Base-by-base conservation (phyloP, 495 filamentous ascomycete species). In the Cenococcum geophilum region DNA sequence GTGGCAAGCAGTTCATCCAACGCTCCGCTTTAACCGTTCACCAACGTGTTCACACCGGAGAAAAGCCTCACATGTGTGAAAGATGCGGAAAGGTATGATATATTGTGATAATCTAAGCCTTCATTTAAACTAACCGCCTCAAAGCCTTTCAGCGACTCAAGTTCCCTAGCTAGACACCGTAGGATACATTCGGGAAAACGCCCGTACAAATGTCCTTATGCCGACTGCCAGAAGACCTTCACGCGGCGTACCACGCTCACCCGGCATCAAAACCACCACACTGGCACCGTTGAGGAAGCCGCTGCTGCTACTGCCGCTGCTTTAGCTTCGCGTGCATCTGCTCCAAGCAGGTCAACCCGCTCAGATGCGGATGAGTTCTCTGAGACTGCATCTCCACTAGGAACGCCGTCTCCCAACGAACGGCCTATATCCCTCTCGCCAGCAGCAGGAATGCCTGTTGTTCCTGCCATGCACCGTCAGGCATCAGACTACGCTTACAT, bases 51-150 rank as follows among this genome's bases (percentile, higher is more conserved):
- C 93, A 98, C 68, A 97, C 93, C 1, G 93, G 93, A 49, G 93
- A 98, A 74, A 98, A 98, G 73, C 93, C 93, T 8, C 93, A 98
- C 69, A 91, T 92, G 87, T 98, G 93, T 72, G 95, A 97, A 75
- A 81, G 89, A 63, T 98, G 93, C 74, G 88, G 91, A 71, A 97
- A 98, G 86, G 92, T 96, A 81, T 59, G 74, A 3, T 6, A 32
- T 32, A 32, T 32, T 32, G 27, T 56, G 25, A 4, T 34, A 23
- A 49, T 16, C 16, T 32, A 43, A 35, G 43, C 11, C 27, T 55
- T 55, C 20, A 18, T 36, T 35, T 51, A 53, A 34, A 27, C 45
- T 25, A 52, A 57, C 27, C 25, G 12, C 9, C 5, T 54, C 56
- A 34, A 42, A 97, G 93, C 92, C 92, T n/a, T 98, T 98, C 70